phyloP scores from a whole-genome alignment of 1,284 basidiomycete species.

The Trametes polyzona region DNA sequence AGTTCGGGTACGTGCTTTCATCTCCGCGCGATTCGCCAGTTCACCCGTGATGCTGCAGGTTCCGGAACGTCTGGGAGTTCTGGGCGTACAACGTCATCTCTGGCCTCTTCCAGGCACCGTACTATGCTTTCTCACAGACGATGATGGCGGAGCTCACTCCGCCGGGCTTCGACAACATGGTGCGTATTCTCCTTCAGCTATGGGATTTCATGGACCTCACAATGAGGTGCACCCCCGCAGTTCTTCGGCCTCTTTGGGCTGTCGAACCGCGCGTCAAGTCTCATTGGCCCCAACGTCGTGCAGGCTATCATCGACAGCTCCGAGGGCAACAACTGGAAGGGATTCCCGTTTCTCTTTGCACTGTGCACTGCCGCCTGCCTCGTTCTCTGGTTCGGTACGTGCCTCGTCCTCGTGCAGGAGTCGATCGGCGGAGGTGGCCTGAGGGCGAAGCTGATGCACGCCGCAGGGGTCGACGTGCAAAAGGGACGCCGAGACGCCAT shows the following conservation, averaged over 20 bases:
- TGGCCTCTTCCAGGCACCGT: slow-evolving; percentile 86
- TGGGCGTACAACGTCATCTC: slow-evolving; percentile 83
- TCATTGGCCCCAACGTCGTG: slow-evolving; percentile 80
- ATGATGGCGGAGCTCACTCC: slow-evolving; percentile 88
- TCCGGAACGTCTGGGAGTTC: slow-evolving; percentile 86
- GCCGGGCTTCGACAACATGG: slow-evolving; percentile 84
- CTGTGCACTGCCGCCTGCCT: slow-evolving; percentile 66
- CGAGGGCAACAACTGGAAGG: slow-evolving; percentile 78
- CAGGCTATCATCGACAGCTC: slow-evolving; percentile 77
- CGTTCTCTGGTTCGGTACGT: slow-evolving; percentile 66
- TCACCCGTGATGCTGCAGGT: slow-evolving; percentile 43
- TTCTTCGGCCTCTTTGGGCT: slow-evolving; percentile 85
- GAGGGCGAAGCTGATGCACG: neutral
- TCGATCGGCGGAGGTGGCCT: neutral
- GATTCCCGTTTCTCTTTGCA: slow-evolving; percentile 83
- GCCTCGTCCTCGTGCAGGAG: neutral
- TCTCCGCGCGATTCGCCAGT: slow-evolving; percentile 14
- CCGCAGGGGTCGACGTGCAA: slow-evolving; percentile 60
- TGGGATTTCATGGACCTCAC: neutral
- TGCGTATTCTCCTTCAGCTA: slow-evolving; percentile 25
- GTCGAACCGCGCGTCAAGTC: slow-evolving; percentile 79
- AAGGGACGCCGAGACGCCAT: slow-evolving; percentile 70
- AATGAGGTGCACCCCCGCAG: slow-evolving; percentile 42
- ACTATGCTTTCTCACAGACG: slow-evolving; percentile 84
- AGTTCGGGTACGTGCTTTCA: slow-evolving; percentile 57